Evolutionary conservation across 2,329 filamentous ascomycete genomes (phyloP).

Genomic region (Xylaria polymorpha): DNA sequence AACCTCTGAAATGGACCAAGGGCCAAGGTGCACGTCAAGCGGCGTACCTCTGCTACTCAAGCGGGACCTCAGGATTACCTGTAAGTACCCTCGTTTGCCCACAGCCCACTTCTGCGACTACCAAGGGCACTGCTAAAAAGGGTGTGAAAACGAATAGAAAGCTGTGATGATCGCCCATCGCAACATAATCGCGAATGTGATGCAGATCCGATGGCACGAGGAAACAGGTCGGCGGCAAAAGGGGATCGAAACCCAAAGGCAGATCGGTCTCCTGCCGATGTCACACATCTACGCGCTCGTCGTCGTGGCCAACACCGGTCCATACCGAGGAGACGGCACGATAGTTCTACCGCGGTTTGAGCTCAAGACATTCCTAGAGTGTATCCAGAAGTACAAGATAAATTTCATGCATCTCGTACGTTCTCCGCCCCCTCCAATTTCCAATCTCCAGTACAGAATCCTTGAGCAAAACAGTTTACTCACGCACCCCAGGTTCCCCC

Average conservation of each 20-base stretch:
- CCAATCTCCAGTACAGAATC: neutral
- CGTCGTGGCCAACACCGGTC: conserved; percentile 71
- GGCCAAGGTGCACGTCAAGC: conserved; percentile 72
- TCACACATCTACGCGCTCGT: conserved; percentile 84
- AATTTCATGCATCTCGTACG: conserved; percentile 70
- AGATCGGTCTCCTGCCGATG: conserved; percentile 75
- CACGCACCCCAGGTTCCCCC: conserved; percentile 72
- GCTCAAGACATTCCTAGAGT: conserved; percentile 67
- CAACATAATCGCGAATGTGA: conserved; percentile 78
- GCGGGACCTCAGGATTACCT: conserved; percentile 77
- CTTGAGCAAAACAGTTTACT: neutral
- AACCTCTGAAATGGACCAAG: conserved; percentile 64
- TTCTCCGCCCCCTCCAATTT: neutral
- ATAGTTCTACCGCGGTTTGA: conserved; percentile 81
- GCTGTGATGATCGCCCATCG: conserved; percentile 81
- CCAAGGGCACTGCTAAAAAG: neutral
- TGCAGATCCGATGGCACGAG: conserved; percentile 67
- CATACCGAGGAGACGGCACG: conserved; percentile 77
- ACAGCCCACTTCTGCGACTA: neutral
- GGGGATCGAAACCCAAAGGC: conserved; percentile 52
- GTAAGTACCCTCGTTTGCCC: conserved; percentile 53
- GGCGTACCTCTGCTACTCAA: conserved; percentile 79
- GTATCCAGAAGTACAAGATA: conserved; percentile 76
- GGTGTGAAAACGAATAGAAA: conserved; percentile 62
- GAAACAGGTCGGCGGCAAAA: conserved; percentile 47